Evolutionary conservation across 1,284 basidiomycete species (phyloP).

Genomic region (Megacollybia platyphylla): DNA sequence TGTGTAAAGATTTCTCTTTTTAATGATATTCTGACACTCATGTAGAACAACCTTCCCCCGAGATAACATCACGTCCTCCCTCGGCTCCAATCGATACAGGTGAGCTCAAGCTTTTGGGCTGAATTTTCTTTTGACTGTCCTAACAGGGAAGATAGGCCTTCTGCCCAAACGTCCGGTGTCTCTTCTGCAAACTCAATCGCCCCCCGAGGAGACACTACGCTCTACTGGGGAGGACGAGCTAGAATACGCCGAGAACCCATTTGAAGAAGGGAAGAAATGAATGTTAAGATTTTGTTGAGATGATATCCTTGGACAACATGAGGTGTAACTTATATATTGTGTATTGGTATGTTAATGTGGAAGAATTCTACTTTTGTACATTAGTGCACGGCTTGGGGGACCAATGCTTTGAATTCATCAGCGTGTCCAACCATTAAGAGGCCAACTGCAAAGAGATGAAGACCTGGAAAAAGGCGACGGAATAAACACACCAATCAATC

Average conservation of each 20-base stretch:
- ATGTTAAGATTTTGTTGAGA: neutral
- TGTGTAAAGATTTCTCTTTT: slow-evolving; percentile 8
- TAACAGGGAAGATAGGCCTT: slow-evolving; percentile 48
- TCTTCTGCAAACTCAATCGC: slow-evolving; percentile 29
- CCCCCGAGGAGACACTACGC: slow-evolving; percentile 15
- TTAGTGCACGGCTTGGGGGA: slow-evolving; percentile 15
- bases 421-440: slow-evolving; percentile 52
- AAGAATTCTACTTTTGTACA: slow-evolving; percentile 4
- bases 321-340: neutral
- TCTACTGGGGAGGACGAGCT: slow-evolving; percentile 29
- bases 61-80: slow-evolving; percentile 1
- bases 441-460: slow-evolving; percentile 32
- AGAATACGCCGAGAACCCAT: slow-evolving; percentile 51
- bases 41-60: slow-evolving; percentile 10
- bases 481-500: slow-evolving; percentile 66
- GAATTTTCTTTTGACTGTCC: neutral
- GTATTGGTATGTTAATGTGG: neutral
- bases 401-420: slow-evolving; percentile 32
- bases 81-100: slow-evolving; percentile 16
- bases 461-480: neutral
- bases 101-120: slow-evolving; percentile 9
- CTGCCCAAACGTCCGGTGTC: slow-evolving; percentile 65
- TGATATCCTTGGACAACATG: neutral
- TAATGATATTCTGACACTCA: slow-evolving; percentile 1
- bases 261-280: neutral